phyloP scores from a whole-genome alignment of 148 eudicot species.

The Amaranthus hypochondriacus region DNA sequence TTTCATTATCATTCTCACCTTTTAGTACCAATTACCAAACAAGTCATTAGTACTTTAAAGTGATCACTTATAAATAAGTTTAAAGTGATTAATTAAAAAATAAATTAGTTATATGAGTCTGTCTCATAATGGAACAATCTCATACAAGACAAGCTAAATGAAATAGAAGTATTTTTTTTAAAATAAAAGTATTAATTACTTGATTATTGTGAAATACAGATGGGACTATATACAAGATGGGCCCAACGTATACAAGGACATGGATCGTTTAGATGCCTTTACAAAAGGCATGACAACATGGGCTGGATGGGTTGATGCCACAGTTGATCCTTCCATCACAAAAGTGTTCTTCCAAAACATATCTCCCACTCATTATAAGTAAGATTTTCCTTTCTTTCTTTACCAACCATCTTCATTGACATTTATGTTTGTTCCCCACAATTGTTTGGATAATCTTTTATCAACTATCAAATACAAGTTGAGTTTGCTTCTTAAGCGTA shows the following conservation, averaged over 20 bases:
- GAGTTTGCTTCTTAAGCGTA: too few species aligned
- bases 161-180: too few species aligned
- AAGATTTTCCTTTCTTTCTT: conserved; percentile 27
- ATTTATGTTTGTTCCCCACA: not conserved
- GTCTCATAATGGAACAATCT: too few species aligned
- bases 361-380: conserved; percentile 90
- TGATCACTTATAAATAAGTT: too few species aligned
- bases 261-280: conserved; percentile 77
- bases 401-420: not conserved
- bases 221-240: conserved; percentile 91
- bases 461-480: not conserved
- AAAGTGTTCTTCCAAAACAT: conserved; percentile 89
- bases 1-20: too few species aligned
- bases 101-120: too few species aligned
- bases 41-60: too few species aligned
- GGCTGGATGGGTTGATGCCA: conserved; percentile 80
- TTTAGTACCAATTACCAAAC: too few species aligned
- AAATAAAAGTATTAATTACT: not conserved
- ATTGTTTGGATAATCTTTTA: not conserved
- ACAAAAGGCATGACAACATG: conserved; percentile 77
- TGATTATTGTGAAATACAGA: conserved; percentile 38
- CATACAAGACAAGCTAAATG: too few species aligned
- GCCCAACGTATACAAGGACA: conserved; percentile 51
- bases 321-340: conserved; percentile 60
- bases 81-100: too few species aligned